Evolutionary conservation across 2,329 filamentous ascomycete species (phyloP), one percentile per base, ranked within the genome.

Genomic region (Gremmenia infestans): DNA sequence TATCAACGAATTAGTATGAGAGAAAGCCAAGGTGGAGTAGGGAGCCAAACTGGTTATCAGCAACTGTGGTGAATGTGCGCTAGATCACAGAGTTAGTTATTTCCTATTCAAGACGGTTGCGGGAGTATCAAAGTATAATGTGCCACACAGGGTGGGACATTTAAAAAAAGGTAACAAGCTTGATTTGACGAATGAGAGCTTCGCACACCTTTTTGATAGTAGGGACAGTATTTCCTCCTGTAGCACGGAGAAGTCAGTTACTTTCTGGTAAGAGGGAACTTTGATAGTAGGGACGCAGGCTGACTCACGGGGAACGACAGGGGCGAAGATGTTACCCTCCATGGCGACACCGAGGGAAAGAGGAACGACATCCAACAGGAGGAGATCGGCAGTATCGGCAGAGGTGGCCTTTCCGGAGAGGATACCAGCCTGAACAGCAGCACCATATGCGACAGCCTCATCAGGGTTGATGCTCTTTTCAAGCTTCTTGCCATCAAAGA

Each of bases 391-490:
- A 60, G 93, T 97, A 72, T 97, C 94, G 68, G 91, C 91, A 49
- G 91, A 96, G 65, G 90, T 94, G 68, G 94, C 94, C 87, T 97
- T 96, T 74, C 94, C 94, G 58, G 93, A 97, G 65, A 99, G 87
- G 74, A 99, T 97, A 86, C 92, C 94, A 67, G 94, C 94, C 81
- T 99, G 94, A 61, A 99, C 93, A 69, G 94, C 94, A 65, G 94
- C 94, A 86, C 94, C 94, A 79, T 97, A 97, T 69, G 94, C 94
- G 71, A 99, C 94, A 68, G 94, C 94, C 83, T 99, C 94, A 73
- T 99, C 94, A 70, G 94, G 94, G 86, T 99, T 99, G 82, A 97
- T 97, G 82, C 89, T 94, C 84, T 97, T 97, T 86, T 97, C 93
- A 67, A 97, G 90, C 88, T 99, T 97, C 91, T 99, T 99, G 78